Evolutionary conservation across 345 rosid species (phyloP).

Genomic region (Microthlaspi erraticum): DNA sequence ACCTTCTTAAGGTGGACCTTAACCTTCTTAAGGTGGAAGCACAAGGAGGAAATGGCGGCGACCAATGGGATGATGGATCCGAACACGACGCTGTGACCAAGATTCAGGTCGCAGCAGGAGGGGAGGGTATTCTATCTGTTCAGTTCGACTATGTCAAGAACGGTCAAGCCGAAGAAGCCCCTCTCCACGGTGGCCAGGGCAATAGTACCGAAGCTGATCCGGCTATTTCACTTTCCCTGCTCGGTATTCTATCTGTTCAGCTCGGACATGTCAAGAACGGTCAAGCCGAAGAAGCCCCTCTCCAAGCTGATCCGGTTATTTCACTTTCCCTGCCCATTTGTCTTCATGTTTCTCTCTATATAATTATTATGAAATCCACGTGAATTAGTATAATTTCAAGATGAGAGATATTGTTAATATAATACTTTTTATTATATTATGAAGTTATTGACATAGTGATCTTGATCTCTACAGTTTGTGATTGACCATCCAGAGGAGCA

Average conservation of each 20-base stretch:
- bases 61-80: constrained; percentile 31
- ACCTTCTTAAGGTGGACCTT: too few relatives aligned
- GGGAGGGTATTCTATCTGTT: not conserved
- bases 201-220: constrained; percentile 10
- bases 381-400: too few relatives aligned
- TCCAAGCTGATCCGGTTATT: constrained; percentile 22
- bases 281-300: not conserved
- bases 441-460: constrained; percentile 7
- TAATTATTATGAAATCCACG: not conserved
- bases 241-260: not conserved
- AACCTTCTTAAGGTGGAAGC: constrained; percentile 37
- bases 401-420: too few relatives aligned
- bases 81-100: constrained; percentile 16
- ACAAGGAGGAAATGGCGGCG: constrained; percentile 28
- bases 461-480: constrained; percentile 24
- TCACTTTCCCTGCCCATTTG: not conserved
- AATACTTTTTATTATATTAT: too few relatives aligned
- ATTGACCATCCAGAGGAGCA: constrained; percentile 36
- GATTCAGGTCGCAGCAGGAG: not conserved
- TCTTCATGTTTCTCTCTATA: not conserved
- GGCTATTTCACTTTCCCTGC: not conserved
- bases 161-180: not conserved
- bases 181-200: constrained; percentile 8
- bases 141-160: constrained; percentile 4
- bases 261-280: constrained; percentile 2